A percentile compares a stretch with the other conserved stretches of the same genome.
phyloP scores from a whole-genome alignment of 768 basidiomycete species.

The Collybiopsis luxurians region DNA sequence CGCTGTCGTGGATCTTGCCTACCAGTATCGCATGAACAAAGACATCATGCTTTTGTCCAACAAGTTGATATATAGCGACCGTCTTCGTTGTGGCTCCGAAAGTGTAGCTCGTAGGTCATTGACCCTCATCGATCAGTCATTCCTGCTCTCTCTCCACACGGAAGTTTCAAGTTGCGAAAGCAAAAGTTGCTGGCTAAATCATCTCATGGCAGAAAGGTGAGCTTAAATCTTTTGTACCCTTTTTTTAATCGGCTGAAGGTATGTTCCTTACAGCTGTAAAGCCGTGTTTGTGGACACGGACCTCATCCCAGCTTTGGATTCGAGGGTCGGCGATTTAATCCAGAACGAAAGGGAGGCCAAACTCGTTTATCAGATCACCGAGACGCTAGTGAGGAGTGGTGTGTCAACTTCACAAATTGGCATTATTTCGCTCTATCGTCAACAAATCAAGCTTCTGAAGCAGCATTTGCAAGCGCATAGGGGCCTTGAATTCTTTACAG shows the following conservation, averaged over 20 bases:
- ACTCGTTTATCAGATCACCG: conserved; percentile 63
- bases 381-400: conserved; percentile 64
- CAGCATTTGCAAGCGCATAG: conserved; percentile 54
- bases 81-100: conserved; percentile 76
- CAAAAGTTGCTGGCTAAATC: conserved; percentile 67
- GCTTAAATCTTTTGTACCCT: conserved; percentile 19
- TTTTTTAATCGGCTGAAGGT: not conserved
- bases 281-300: conserved; percentile 97
- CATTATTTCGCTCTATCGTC: conserved; percentile 88
- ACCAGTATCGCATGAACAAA: conserved; percentile 96
- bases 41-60: conserved; percentile 95
- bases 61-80: conserved; percentile 75
- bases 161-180: conserved; percentile 25
- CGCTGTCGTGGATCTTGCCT: conserved; percentile 79
- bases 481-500: conserved; percentile 82
- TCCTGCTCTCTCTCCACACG: conserved; percentile 43
- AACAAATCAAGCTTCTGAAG: conserved; percentile 89
- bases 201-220: conserved; percentile 63
- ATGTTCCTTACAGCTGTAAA: conserved; percentile 55
- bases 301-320: conserved; percentile 70
- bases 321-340: conserved; percentile 81
- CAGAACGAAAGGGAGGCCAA: conserved; percentile 85
- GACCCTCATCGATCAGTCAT: conserved; percentile 44
- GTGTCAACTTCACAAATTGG: conserved; percentile 73
- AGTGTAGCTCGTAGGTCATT: conserved; percentile 62